phyloP scores from a whole-genome alignment of 441 rosid species.

The Adansonia gregorii region DNA sequence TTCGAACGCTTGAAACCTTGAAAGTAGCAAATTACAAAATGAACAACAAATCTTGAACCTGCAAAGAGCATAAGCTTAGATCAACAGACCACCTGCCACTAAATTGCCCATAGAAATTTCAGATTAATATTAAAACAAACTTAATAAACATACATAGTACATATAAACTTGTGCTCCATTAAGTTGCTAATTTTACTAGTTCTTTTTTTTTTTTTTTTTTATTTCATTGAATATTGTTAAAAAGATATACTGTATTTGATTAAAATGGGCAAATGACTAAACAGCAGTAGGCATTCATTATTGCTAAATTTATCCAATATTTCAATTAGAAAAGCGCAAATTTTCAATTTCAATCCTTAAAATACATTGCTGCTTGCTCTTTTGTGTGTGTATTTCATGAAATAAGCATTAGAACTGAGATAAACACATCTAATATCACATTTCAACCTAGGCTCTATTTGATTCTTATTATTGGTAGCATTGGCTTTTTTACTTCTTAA shows the following conservation, averaged over 20 bases:
- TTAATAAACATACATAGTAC: background rate
- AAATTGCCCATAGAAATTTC: constrained; percentile 12
- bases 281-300: background rate
- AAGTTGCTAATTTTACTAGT: background rate
- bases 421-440: background rate
- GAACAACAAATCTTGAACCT: constrained; percentile 45
- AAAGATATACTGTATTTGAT: background rate
- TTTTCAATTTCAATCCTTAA: background rate
- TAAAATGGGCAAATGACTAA: background rate
- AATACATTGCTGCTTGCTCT: background rate
- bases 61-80: constrained; percentile 36
- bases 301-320: background rate
- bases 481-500: background rate
- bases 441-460: background rate
- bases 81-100: constrained; percentile 22
- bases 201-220: background rate
- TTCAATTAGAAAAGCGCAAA: background rate
- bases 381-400: background rate
- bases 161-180: background rate
- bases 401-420: background rate
- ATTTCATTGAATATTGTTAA: background rate
- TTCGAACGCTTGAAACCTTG: constrained; percentile 40
- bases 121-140: background rate
- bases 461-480: background rate
- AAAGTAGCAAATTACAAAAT: constrained; percentile 21